Conservation (phyloP, 2,329 filamentous ascomycete species). For the Diaporthe citri region DNA sequence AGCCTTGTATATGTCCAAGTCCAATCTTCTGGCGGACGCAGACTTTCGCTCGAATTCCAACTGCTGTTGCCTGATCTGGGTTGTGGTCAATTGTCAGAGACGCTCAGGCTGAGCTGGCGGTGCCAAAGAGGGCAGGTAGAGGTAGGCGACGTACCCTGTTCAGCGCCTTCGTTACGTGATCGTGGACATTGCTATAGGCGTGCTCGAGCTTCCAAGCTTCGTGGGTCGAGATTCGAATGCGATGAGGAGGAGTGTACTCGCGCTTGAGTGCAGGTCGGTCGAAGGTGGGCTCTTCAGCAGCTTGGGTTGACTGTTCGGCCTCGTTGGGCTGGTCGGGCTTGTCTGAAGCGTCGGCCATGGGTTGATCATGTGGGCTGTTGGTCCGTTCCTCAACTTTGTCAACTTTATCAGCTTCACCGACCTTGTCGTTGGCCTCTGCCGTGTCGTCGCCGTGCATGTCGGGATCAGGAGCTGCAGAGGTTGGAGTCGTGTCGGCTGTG, state of each 20-base stretch:
- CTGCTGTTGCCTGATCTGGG: not conserved
- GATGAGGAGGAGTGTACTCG: slow-evolving; percentile 3
- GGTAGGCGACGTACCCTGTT: not conserved
- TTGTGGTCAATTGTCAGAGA: not conserved
- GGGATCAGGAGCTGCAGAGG: not conserved
- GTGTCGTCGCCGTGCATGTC: not conserved
- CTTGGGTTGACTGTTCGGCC: not conserved
- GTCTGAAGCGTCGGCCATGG: too few relatives aligned
- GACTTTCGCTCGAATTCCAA: not conserved
- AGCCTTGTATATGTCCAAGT: not conserved
- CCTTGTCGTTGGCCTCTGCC: not conserved
- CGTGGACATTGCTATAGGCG: not conserved
- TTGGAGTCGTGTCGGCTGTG: not conserved
- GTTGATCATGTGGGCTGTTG: not conserved
- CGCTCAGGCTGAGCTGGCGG: not conserved
- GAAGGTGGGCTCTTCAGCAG: not conserved
- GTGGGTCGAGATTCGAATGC: not conserved
- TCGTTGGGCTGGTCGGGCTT: not conserved
- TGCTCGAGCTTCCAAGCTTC: not conserved
- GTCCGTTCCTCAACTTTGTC: not conserved
- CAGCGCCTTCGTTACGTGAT: not conserved
- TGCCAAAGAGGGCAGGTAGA: too few relatives aligned
- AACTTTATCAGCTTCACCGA: not conserved
- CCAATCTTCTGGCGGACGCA: not conserved
- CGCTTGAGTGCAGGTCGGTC: not conserved